Evolutionary conservation across 352 stramenopile species (phyloP), one percentile per base, ranked within the genome.

Genomic region (Globisporangium paroecandrum): DNA sequence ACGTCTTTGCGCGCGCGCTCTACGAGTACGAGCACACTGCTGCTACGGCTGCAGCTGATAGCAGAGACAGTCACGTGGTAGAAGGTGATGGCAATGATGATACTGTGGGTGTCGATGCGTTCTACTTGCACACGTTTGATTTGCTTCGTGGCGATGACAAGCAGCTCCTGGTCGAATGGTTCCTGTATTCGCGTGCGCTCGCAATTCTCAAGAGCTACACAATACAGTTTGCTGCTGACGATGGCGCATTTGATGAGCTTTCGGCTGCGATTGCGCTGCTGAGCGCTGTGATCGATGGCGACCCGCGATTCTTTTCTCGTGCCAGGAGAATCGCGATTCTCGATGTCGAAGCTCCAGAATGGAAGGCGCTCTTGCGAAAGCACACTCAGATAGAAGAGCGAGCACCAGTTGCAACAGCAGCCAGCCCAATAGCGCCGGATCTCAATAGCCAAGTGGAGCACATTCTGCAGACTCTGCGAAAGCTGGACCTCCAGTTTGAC

Each of bases 61-160:
- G 3, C 15, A 46, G 49, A 18, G 9, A 13, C 4, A 43, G 47
- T 5, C 18, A 10, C 4, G 15, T 22, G 4, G 8, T 3, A 12
- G 18, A 8, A 51, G 24, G 41, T 18, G 61, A 58, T n/a, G 49
- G 41, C 3, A 57, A 58, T n/a, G 41, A 32, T 22, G 56, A 6
- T 49, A 22, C 4, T 25, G 25, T 2, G 8, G 53, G 32, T 22
- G 70, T 87, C 4, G 77, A 93, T 55, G n/a, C 38, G 13, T 91
- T 83, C 64, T 89, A 78, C 53, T 76, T 75, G 9, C 76, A 78
- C 9, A 88, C 83, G 20, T 78, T 91, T 43, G 75, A 89, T 51
- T 55, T 82, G 9, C 53, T 58, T 18, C 41, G 36, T 20, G 20
- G 53, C 12, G 36, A 18, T 0, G 70, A 79, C 1, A 51, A 15